phyloP scores from a whole-genome alignment of 129 eudicot species.

The Scalesia atractyloides region DNA sequence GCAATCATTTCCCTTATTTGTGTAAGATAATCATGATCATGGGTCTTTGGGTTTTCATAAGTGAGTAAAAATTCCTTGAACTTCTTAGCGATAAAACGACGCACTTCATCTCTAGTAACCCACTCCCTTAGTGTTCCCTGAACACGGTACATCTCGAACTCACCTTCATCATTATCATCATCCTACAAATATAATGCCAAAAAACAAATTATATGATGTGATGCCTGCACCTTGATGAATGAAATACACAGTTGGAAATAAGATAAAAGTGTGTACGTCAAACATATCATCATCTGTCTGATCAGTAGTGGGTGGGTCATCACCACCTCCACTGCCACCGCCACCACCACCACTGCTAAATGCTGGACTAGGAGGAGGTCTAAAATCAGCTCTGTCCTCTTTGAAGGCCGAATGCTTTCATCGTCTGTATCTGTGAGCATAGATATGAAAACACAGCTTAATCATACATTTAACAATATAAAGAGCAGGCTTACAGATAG shows the following conservation, averaged over 20 bases:
- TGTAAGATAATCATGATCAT: slow-evolving; percentile 62
- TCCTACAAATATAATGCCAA: slow-evolving; percentile 45
- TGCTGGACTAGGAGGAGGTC: slow-evolving; percentile 54
- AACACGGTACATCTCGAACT: slow-evolving; percentile 89
- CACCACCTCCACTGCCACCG: slow-evolving; percentile 33
- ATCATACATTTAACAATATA: not conserved
- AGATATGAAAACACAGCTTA: slow-evolving; percentile 17
- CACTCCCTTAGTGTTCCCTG: slow-evolving; percentile 98
- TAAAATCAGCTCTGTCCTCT: slow-evolving; percentile 79
- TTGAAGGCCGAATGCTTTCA: slow-evolving; percentile 77
- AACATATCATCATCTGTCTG: slow-evolving; percentile 73
- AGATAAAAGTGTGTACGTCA: slow-evolving; percentile 51
- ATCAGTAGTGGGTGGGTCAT: slow-evolving; percentile 78
- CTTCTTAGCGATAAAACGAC: slow-evolving; percentile 88
- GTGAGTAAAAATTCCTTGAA: slow-evolving; percentile 84
- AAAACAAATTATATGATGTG: slow-evolving; percentile 4
- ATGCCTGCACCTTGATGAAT: not conserved
- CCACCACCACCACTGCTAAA: slow-evolving; percentile 27
- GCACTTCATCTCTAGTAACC: slow-evolving; percentile 99
- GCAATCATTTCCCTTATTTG: slow-evolving; percentile 97
- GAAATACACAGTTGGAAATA: slow-evolving; percentile 10
- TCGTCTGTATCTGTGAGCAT: slow-evolving; percentile 79
- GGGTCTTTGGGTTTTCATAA: slow-evolving; percentile 57
- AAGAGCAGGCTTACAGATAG: not conserved
- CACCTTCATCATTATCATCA: slow-evolving; percentile 83